Evolutionary conservation across 768 basidiomycete genomes (phyloP).

Genomic region (Phaeolepiota aurea): DNA sequence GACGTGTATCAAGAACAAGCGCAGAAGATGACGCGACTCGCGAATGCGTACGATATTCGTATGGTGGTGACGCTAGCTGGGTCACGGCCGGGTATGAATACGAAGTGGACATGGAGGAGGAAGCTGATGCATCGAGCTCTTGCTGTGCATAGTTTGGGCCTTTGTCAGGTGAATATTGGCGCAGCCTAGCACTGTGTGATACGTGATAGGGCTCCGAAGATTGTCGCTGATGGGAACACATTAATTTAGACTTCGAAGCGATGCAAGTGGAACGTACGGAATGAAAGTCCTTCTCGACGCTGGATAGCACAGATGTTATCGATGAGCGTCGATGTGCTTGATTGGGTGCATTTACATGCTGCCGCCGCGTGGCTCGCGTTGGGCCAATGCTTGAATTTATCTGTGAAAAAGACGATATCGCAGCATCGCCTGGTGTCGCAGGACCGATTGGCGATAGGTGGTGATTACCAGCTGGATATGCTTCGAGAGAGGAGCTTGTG

Average conservation of each 20-base stretch:
- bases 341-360: slow-evolving; percentile 4
- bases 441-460: slow-evolving; percentile 16
- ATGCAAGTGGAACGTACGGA: not conserved
- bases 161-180: not conserved
- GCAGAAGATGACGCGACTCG: slow-evolving; percentile 34
- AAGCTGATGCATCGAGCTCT: not conserved
- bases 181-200: not conserved
- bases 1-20: slow-evolving; percentile 30
- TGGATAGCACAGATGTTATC: slow-evolving; percentile 10
- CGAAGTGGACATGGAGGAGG: slow-evolving; percentile 26
- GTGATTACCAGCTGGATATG: slow-evolving; percentile 17
- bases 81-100: slow-evolving; percentile 36
- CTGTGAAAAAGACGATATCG: slow-evolving; percentile 25
- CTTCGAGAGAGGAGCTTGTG: slow-evolving; percentile 15
- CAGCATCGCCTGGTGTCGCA: slow-evolving; percentile 11
- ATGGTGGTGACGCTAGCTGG: slow-evolving; percentile 21
- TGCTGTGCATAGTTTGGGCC: not conserved
- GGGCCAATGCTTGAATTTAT: slow-evolving; percentile 47
- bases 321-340: slow-evolving; percentile 16
- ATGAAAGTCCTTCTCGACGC: slow-evolving; percentile 1
- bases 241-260: not conserved
- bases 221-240: not conserved
- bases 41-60: slow-evolving; percentile 33
- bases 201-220: not conserved
- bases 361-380: slow-evolving; percentile 25